Evolutionary conservation across 805 yeast species (phyloP).

Genomic region (Nematodospora valgi): DNA sequence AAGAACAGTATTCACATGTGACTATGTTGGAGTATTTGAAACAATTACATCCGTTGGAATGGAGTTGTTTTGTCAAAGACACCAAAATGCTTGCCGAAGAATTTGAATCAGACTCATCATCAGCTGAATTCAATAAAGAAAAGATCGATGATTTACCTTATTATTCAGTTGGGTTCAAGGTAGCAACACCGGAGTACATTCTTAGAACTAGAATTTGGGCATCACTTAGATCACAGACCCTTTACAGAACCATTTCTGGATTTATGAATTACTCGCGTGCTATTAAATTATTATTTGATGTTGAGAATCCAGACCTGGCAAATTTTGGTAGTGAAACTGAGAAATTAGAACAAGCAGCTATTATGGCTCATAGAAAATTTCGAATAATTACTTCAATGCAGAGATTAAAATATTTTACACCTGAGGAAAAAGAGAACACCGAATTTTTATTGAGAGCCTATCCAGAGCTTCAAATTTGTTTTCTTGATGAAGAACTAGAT

Average conservation of each 20-base stretch:
- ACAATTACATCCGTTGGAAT: slow-evolving; percentile 93
- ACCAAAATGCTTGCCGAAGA: slow-evolving; percentile 94
- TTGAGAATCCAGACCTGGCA: slow-evolving; percentile 79
- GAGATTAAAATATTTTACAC: slow-evolving; percentile 66
- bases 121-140: slow-evolving; percentile 11
- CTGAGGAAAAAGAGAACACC: slow-evolving; percentile 75
- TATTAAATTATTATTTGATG: slow-evolving; percentile 80
- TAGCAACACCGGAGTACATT: slow-evolving; percentile 96
- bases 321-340: slow-evolving; percentile 27
- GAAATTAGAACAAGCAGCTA: slow-evolving; percentile 43
- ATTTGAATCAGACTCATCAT: slow-evolving; percentile 49
- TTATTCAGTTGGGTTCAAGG: slow-evolving; percentile 94
- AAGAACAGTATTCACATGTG: slow-evolving; percentile 93
- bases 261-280: slow-evolving; percentile 99
- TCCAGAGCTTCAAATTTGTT: slow-evolving; percentile 86
- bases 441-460: slow-evolving; percentile 79
- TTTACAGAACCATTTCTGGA: slow-evolving; percentile 96
- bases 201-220: slow-evolving; percentile 98
- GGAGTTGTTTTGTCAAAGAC: slow-evolving; percentile 97
- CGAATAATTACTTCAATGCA: slow-evolving; percentile 84
- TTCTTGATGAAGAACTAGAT: slow-evolving; percentile 90
- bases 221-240: slow-evolving; percentile 91
- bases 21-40: slow-evolving; percentile 91
- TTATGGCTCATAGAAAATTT: slow-evolving; percentile 81
- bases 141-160: slow-evolving; percentile 91